phyloP scores from a whole-genome alignment of 805 yeast genomes.

The Candida boleticola region DNA sequence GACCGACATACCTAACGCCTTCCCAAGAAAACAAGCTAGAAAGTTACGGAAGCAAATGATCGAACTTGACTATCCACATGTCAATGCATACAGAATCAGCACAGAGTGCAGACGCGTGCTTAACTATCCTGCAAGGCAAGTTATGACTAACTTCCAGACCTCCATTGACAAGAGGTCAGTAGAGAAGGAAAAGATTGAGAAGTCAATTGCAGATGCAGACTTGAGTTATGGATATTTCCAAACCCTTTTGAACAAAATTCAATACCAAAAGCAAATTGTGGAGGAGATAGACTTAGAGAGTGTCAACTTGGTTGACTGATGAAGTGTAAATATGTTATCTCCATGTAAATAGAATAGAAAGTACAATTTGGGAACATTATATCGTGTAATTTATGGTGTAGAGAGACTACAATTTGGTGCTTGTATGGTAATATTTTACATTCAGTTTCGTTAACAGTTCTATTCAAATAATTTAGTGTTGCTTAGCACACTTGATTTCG shows the following conservation, averaged over 20 bases:
- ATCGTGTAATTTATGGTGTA: too few relatives aligned
- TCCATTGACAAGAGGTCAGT: conserved; percentile 58
- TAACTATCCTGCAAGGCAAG: conserved; percentile 78
- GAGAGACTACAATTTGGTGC: too few relatives aligned
- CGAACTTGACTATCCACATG: conserved; percentile 72
- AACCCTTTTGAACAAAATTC: conserved; percentile 43
- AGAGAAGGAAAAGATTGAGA: conserved; percentile 55
- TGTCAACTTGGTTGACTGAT: conserved; percentile 37
- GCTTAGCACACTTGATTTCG: too few relatives aligned
- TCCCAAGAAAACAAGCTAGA: conserved; percentile 76
- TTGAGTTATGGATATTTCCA: conserved; percentile 55
- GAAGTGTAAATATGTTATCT: background rate
- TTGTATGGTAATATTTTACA: too few relatives aligned
- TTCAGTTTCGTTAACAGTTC: too few relatives aligned
- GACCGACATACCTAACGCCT: conserved; percentile 83
- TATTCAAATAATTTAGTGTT: too few relatives aligned
- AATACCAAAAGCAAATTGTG: conserved; percentile 40
- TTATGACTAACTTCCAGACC: conserved; percentile 65
- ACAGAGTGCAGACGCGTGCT: conserved; percentile 81
- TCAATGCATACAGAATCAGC: conserved; percentile 74
- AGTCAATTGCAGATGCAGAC: conserved; percentile 54
- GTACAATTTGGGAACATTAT: too few relatives aligned
- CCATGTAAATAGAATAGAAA: too few relatives aligned
- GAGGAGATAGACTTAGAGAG: conserved; percentile 44
- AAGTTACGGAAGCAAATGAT: conserved; percentile 64